Evolutionary conservation across 768 basidiomycete genomes (phyloP).

Genomic region (Russula olivacea): DNA sequence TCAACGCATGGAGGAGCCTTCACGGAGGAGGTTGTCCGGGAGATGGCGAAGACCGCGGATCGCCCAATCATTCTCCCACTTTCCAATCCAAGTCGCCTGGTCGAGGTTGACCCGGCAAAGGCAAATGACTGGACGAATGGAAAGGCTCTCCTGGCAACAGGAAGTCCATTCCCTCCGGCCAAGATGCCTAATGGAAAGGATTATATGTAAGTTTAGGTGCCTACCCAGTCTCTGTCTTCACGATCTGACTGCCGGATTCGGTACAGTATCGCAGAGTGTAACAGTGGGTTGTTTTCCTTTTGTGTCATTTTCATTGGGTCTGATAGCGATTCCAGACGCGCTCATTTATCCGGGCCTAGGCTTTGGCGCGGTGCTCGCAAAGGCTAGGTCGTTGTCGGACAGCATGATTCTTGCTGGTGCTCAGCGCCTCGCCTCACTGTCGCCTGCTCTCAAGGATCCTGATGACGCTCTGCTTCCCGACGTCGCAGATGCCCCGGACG

Average conservation of each 20-base stretch:
- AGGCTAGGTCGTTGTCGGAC: conserved; percentile 62
- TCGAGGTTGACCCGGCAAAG: conserved; percentile 68
- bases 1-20: conserved; percentile 77
- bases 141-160: conserved; percentile 74
- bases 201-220: conserved; percentile 46
- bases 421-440: conserved; percentile 63
- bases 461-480: conserved; percentile 70
- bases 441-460: conserved; percentile 68
- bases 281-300: conserved; percentile 39
- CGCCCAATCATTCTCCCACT: conserved; percentile 81
- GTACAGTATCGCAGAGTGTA: conserved; percentile 64
- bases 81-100: conserved; percentile 72
- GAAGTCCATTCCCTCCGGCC: conserved; percentile 75
- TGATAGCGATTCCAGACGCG: conserved; percentile 42
- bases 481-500: conserved; percentile 61
- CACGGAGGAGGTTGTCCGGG: conserved; percentile 60
- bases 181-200: conserved; percentile 60
- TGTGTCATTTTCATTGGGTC: not conserved
- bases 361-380: conserved; percentile 66
- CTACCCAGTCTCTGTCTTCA: not conserved
- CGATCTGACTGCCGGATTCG: not conserved
- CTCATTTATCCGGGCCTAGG: conserved; percentile 84
- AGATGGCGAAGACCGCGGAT: conserved; percentile 62
- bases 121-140: conserved; percentile 76
- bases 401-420: conserved; percentile 87